These are phyloP conservation scores for Aspergillus texensis DNA, from an alignment of 2,329 filamentous ascomycete genomes.

Conservation along the genomic window DNA sequence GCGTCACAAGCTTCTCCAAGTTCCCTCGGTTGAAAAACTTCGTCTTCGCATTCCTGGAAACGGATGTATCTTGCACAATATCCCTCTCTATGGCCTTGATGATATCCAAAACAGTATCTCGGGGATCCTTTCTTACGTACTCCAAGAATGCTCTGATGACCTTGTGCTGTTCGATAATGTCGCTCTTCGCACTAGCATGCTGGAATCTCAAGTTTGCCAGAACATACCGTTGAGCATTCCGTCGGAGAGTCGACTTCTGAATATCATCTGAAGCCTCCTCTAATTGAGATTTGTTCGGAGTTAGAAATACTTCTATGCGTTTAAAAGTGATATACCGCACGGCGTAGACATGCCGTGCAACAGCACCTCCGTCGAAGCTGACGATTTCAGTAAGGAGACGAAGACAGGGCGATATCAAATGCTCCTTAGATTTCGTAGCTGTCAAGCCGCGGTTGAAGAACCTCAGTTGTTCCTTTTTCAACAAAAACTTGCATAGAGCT, in stretches of 20 bases:
- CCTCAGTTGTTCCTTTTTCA: constrained; percentile 80
- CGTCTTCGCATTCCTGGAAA: constrained; percentile 74
- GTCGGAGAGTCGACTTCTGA: constrained; percentile 76
- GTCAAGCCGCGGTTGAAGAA: constrained; percentile 78
- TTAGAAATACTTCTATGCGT: constrained; percentile 77
- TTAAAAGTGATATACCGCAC: constrained; percentile 78
- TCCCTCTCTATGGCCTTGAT: constrained; percentile 69
- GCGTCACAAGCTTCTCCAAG: constrained; percentile 69
- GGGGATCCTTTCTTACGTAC: constrained; percentile 75
- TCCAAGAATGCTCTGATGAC: constrained; percentile 72
- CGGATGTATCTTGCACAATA: constrained; percentile 72
- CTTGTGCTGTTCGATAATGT: constrained; percentile 75
- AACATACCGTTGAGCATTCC: constrained; percentile 80
- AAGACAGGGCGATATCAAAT: constrained; percentile 84
- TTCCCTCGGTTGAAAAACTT: constrained; percentile 74
- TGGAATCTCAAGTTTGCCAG: constrained; percentile 78
- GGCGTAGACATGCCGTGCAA: constrained; percentile 76
- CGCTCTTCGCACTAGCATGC: constrained; percentile 73
- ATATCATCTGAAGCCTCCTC: constrained; percentile 65
- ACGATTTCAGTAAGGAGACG: constrained; percentile 84
- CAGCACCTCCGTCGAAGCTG: constrained; percentile 79
- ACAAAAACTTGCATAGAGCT: constrained; percentile 75
- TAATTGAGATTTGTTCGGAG: constrained; percentile 58
- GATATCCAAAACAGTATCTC: constrained; percentile 74
- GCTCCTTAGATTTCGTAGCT: constrained; percentile 79